Conservation (phyloP, 2,329 filamentous ascomycete genomes). For the Talaromyces sp. region DNA sequence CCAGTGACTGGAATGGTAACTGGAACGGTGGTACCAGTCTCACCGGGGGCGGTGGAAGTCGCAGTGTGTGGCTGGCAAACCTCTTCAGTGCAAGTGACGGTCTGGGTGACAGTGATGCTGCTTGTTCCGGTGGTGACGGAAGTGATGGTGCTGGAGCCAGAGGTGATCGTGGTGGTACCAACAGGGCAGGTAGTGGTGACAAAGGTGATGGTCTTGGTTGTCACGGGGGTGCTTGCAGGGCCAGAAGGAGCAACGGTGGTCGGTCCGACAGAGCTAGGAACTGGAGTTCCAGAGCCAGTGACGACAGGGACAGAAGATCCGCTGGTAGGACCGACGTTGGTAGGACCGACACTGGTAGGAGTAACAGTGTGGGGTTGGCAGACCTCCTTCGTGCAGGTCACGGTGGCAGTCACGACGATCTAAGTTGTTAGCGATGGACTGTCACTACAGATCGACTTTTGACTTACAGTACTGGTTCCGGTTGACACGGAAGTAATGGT, state of each 20-base stretch:
- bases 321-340: conserved; percentile 6
- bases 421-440: not conserved
- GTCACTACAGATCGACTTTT: not conserved
- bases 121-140: conserved; percentile 16
- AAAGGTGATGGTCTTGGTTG: conserved; percentile 19
- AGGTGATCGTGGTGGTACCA: conserved; percentile 15
- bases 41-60: not conserved
- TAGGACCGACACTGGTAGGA: not conserved
- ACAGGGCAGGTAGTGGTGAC: conserved; percentile 19
- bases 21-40: not conserved
- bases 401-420: conserved; percentile 18
- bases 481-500: conserved; percentile 14
- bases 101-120: conserved; percentile 17
- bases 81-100: conserved; percentile 18
- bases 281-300: not conserved
- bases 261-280: not conserved
- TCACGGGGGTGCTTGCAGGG: not conserved
- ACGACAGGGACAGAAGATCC: conserved; percentile 2
- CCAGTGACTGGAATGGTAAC: not conserved
- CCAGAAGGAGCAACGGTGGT: conserved; percentile 7
- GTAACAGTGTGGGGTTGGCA: conserved; percentile 16
- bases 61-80: conserved; percentile 18
- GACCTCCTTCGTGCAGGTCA: conserved; percentile 21
- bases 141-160: conserved; percentile 18
- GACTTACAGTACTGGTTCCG: conserved; percentile 14